These are phyloP conservation scores for Phytophthora macrochlamydospora DNA, from an alignment of 352 stramenopile genomes.

Conservation along the genomic window DNA sequence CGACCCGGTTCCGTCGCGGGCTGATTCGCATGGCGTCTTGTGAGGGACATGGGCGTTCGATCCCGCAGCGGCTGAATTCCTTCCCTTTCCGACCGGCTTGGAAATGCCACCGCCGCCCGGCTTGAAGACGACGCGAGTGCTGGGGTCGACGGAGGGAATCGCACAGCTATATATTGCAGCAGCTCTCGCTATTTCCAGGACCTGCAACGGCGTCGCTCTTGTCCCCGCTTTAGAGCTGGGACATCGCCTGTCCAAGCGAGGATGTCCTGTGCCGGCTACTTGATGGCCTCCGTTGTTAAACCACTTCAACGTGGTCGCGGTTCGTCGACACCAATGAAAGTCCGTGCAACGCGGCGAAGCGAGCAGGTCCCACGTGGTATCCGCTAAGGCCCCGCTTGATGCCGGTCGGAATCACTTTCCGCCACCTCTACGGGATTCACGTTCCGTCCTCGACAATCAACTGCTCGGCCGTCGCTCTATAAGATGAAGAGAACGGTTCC, in stretches of 20 bases:
- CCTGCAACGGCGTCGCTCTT: background rate
- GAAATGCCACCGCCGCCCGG: constrained; percentile 1
- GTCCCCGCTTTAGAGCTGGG: background rate
- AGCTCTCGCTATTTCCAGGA: background rate
- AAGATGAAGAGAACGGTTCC: background rate
- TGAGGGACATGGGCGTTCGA: constrained; percentile 41
- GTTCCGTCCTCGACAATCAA: background rate
- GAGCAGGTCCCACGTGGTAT: constrained; percentile 25
- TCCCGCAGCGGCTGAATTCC: background rate
- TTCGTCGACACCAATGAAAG: constrained; percentile 36
- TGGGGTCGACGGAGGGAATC: background rate
- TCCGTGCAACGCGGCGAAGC: constrained; percentile 14
- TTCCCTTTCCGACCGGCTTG: constrained; percentile 17
- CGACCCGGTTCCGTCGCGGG: constrained; percentile 10
- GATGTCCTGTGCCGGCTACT: background rate
- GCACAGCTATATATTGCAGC: background rate
- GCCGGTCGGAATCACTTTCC: constrained; percentile 1
- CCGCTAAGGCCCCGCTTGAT: constrained; percentile 16
- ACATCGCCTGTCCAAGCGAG: background rate
- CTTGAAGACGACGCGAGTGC: background rate
- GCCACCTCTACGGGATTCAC: constrained; percentile 20
- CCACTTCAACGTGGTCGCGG: constrained; percentile 15
- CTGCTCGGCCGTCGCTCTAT: background rate
- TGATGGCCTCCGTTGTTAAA: background rate
- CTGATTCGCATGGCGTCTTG: constrained; percentile 44